Evolutionary conservation across 495 filamentous ascomycete genomes (phyloP), one percentile per base, ranked within the genome.

Genomic region (Penicillium bovifimosum): DNA sequence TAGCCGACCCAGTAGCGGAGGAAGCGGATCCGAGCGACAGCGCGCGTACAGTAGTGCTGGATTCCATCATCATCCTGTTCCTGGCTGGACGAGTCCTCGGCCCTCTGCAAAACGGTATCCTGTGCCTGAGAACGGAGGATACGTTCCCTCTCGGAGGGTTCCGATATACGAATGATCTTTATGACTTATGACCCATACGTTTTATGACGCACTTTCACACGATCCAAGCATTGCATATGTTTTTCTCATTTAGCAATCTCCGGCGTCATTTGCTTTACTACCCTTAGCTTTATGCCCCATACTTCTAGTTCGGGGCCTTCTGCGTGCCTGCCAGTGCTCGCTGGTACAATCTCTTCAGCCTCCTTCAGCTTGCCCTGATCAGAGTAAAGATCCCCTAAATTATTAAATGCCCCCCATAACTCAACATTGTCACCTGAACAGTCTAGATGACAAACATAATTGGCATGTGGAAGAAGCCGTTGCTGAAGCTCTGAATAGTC

Each of bases 381-480:
- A 1, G 0, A 2, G 51, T 67, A 69, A 35, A 69, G 55, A 44
- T 60, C 52, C 26, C 54, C 57, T 32, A 61, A 33, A 7, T 41
- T 10, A 54, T 50, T 9, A 13, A 60, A 53, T 24, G 41, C 60
- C 6, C 43, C 41, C 43, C 31, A 61, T 13, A 65, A n/a, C 13
- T 28, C 33, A 41, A 47, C 32, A 53, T 39, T 13, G 34, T 10
- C 14, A 14, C 20, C 41, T 41, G 29, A 44, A 5, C 38, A 48
- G n/a, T 41, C 10, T 3, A n/a, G 0, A n/a, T 41, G 11, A 41
- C 20, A 63, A 8, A 63, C 60, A 36, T 50, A 36, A 51, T 62
- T 57, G 53, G 68, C 70, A 59, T 75, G 71, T 56, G 62, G 63
- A 46, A 74, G 55, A 53, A 72, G 65, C 35, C 72, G 65, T 50